These are phyloP conservation scores for Anthoceros angustus DNA, from an alignment of 225 moss, liverwort and hornwort genomes.

Conservation along the genomic window DNA sequence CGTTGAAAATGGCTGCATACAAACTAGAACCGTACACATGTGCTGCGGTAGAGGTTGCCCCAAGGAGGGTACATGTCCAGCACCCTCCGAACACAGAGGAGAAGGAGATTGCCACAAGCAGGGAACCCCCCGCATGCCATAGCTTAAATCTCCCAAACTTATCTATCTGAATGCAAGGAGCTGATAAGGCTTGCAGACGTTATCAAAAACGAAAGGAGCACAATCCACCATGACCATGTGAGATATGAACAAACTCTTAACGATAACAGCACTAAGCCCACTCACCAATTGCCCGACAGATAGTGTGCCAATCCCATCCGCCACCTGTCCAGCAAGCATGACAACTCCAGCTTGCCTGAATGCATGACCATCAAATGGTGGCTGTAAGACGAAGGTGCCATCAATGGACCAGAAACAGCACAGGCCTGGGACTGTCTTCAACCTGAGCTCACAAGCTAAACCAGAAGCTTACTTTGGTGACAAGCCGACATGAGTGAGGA, in stretches of 20 bases:
- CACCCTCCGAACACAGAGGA: slow-evolving; percentile 93
- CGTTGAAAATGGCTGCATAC: slow-evolving; percentile 85
- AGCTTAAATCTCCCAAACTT: slow-evolving; percentile 76
- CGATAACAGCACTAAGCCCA: not conserved
- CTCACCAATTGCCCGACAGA: slow-evolving; percentile 79
- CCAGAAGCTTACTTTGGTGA: slow-evolving; percentile 43
- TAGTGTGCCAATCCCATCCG: slow-evolving; percentile 75
- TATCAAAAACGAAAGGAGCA: not conserved
- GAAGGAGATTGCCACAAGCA: slow-evolving; percentile 79
- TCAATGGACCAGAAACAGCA: not conserved
- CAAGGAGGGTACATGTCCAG: slow-evolving; percentile 56
- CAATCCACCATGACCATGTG: not conserved
- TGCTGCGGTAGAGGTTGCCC: slow-evolving; percentile 32
- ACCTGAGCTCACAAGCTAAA: not conserved
- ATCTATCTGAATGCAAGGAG: slow-evolving; percentile 44
- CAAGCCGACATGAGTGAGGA: slow-evolving; percentile 85
- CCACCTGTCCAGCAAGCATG: slow-evolving; percentile 86
- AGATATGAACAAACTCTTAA: not conserved
- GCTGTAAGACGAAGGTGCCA: not conserved
- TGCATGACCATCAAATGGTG: slow-evolving; percentile 4
- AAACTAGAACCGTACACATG: slow-evolving; percentile 61
- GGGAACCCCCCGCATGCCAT: slow-evolving; percentile 82
- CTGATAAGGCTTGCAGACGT: slow-evolving; percentile 1
- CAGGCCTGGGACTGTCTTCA: not conserved
- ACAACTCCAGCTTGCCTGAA: slow-evolving; percentile 82